Evolutionary conservation across 2,329 filamentous ascomycete genomes (phyloP).

Genomic region (Falciphora oryzae): DNA sequence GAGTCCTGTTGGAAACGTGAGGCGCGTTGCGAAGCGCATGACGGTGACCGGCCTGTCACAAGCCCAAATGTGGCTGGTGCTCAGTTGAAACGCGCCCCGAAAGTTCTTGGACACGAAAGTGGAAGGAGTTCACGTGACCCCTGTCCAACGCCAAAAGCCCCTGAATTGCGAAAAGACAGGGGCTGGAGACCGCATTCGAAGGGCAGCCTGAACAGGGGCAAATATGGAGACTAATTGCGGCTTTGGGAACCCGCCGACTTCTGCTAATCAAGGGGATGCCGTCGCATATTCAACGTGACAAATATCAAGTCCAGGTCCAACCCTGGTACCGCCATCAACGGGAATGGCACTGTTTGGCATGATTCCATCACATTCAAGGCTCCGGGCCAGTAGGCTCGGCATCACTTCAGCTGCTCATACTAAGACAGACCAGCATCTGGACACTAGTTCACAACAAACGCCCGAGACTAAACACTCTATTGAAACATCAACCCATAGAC

Average conservation of each 20-base stretch:
- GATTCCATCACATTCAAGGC: no score
- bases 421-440: no score
- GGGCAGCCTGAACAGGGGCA: neutral
- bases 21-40: neutral
- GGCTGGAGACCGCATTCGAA: no score
- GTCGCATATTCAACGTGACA: neutral
- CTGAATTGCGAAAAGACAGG: no score
- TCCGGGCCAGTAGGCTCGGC: no score
- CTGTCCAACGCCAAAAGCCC: no score
- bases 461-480: neutral
- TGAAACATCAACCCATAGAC: neutral
- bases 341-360: no score
- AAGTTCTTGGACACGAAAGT: neutral
- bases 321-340: no score
- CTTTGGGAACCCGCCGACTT: no score
- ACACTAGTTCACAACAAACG: neutral
- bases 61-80: neutral
- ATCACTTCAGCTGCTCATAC: no score
- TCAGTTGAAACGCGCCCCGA: neutral
- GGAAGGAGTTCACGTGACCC: neutral
- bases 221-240: neutral
- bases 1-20: neutral
- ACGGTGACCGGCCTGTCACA: no score
- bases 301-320: no score
- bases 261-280: neutral